Conservation (phyloP, 202 grass and related monocot genomes). For the Brachypodium distachyon region DNA sequence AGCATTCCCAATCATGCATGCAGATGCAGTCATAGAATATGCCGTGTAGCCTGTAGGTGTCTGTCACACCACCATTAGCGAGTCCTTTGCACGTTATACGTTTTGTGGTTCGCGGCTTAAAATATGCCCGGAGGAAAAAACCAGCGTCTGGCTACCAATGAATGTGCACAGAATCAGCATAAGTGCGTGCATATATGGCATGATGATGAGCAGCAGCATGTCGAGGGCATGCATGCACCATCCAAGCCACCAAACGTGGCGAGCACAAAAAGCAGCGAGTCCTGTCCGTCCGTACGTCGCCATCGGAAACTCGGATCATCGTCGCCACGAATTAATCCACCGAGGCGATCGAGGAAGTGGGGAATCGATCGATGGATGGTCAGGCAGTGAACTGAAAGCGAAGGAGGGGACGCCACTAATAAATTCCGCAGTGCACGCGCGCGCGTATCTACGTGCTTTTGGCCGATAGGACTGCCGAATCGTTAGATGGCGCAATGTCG, state of each 20-base stretch:
- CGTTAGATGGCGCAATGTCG: background rate
- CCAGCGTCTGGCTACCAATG: background rate
- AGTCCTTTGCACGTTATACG: constrained; percentile 8
- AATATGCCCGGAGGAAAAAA: background rate
- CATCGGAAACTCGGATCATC: background rate
- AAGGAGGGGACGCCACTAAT: background rate
- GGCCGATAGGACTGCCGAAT: background rate
- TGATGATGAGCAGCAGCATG: background rate
- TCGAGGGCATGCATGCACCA: too few species aligned
- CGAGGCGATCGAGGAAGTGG: background rate
- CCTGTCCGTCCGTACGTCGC: background rate
- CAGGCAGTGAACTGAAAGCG: too few species aligned
- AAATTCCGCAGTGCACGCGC: background rate
- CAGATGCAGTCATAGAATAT: too few species aligned
- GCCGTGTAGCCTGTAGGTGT: background rate
- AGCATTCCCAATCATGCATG: too few species aligned
- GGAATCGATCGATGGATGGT: background rate
- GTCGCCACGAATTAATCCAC: background rate
- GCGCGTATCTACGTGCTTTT: background rate
- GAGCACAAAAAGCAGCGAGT: background rate
- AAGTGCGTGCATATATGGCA: background rate
- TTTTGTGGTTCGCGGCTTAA: background rate
- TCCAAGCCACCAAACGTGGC: background rate
- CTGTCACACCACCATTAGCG: background rate
- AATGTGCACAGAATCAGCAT: background rate